Evolutionary conservation across 2,329 filamentous ascomycete genomes (phyloP), one percentile per base, ranked within the genome.

Genomic region (Aspergillus ustus): DNA sequence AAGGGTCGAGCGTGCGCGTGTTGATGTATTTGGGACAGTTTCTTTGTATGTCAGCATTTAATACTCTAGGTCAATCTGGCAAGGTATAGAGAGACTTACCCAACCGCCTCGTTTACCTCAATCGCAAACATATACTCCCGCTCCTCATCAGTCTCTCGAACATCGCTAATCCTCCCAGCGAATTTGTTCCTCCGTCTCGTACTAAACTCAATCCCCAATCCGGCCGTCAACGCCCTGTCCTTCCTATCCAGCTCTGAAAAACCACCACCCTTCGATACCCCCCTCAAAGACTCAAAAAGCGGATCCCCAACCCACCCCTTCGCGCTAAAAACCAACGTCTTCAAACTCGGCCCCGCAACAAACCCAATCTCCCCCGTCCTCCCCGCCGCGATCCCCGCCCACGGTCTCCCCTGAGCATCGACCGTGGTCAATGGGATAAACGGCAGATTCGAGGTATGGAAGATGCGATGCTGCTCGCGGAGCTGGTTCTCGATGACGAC

Each of bases 21-120:
- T 59, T 52, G n/a, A 53, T 59, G 28, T 59, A 59, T 34, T 59
- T 59, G 7, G 57, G 57, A 17, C 57, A 59, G 28, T 58, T 58
- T 1, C 55, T 58, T 9, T 46, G 4, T n/a, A 15, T 4, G 19
- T 9, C 37, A 50, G 11, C 8, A 25, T 25, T 4, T 25, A 5
- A 29, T 6, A 4, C 13, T 50, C 17, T 29, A 50, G 2, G n/a
- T 1, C 19, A 7, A 51, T 25, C 17, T 7, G 11, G n/a, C n/a
- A 20, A 20, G 9, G 15, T 22, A 11, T 11, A 52, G 4, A 15
- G 29, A 2, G 13, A 25, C 51, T 53, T 34, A 58, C 57, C 57
- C 57, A 6, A 59, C 28, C 15, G 57, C 49, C 19, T 59, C 57
- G 13, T 43, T 48, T 1, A 59, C 37, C 8, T 46, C 48, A 17